Percentiles rank a stretch among this genome's conserved stretches.
These are phyloP conservation scores for Leccinum olivaceopallidum DNA, from an alignment of 768 basidiomycete genomes.

Conservation along the genomic window DNA sequence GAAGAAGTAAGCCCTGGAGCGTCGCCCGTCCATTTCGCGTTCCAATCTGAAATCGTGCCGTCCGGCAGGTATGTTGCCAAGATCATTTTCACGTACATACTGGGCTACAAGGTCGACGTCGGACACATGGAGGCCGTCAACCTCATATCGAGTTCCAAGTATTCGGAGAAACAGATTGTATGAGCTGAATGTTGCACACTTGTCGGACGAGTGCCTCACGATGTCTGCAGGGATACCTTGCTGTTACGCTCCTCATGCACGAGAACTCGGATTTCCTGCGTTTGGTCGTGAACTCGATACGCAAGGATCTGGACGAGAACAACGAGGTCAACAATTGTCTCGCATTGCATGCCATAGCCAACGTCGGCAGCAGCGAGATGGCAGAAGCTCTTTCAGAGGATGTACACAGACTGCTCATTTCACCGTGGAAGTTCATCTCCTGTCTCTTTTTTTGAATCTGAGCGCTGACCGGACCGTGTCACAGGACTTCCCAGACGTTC, in stretches of 20 bases:
- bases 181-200: slow-evolving; percentile 29
- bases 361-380: slow-evolving; percentile 98
- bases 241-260: slow-evolving; percentile 96
- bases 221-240: slow-evolving; percentile 83
- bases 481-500: slow-evolving; percentile 89
- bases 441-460: slow-evolving; percentile 8
- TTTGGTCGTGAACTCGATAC: slow-evolving; percentile 96
- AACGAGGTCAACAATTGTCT: slow-evolving; percentile 96
- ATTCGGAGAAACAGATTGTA: slow-evolving; percentile 99
- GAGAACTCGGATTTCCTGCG: slow-evolving; percentile 98
- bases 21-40: slow-evolving; percentile 11
- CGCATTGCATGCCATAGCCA: slow-evolving; percentile 96
- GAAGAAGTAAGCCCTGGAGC: slow-evolving; percentile 68
- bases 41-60: slow-evolving; percentile 17
- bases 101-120: slow-evolving; percentile 98
- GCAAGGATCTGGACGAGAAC: slow-evolving; percentile 94
- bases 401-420: slow-evolving; percentile 92
- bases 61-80: slow-evolving; percentile 88
- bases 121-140: slow-evolving; percentile 99
- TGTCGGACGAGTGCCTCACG: slow-evolving; percentile 3
- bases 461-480: slow-evolving; percentile 12
- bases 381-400: slow-evolving; percentile 93
- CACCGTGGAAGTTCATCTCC: slow-evolving; percentile 62
- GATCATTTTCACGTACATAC: slow-evolving; percentile 98
- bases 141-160: slow-evolving; percentile 91